Evolutionary conservation across 768 basidiomycete species (phyloP), one percentile per base, ranked within the genome.

Genomic region (Boletus sp.): DNA sequence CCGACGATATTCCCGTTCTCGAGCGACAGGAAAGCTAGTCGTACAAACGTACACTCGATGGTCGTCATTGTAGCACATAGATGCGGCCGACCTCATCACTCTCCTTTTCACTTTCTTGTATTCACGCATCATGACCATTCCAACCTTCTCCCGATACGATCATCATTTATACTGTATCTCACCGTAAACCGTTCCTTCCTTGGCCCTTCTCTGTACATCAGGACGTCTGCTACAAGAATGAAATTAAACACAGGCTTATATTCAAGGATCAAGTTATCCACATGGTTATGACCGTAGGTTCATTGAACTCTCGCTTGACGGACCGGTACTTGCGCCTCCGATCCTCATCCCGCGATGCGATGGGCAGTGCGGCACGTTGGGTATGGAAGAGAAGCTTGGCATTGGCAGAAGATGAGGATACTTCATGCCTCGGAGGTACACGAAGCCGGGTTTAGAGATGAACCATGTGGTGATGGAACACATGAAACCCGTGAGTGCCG

Each of bases 81-180:
- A 24, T 45, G 41, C 10, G 44, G 46, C 37, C 18, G 44, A 39
- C 40, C 14, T 29, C 45, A 32, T 32, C 54, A 46, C 52, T 24
- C 49, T 52, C 53, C n/a, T 47, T 56, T 47, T 36, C 33, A 29
- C 32, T 39, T 5, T 52, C 42, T 50, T 51, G 47, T 57, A 52
- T 58, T 44, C 56, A 42, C 28, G 28, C 44, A 41, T 47, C 36
- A 45, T 24, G 37, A 20, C 42, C 52, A 32, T 47, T 56, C 46
- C 45, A 32, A 54, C 37, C 32, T 42, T 51, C 30, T 46, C 29
- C 32, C 11, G 12, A 46, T 40, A 33, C 8, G 56, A 47, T 48
- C 42, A 30, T 60, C 35, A 48, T 54, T 58, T 56, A 57, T 61
- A 52, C 29, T 58, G 47, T 64, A 65, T 67, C 54, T 57, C 45